Evolutionary conservation across 2,329 filamentous ascomycete species (phyloP).

Genomic region (Botrytis medusae): DNA sequence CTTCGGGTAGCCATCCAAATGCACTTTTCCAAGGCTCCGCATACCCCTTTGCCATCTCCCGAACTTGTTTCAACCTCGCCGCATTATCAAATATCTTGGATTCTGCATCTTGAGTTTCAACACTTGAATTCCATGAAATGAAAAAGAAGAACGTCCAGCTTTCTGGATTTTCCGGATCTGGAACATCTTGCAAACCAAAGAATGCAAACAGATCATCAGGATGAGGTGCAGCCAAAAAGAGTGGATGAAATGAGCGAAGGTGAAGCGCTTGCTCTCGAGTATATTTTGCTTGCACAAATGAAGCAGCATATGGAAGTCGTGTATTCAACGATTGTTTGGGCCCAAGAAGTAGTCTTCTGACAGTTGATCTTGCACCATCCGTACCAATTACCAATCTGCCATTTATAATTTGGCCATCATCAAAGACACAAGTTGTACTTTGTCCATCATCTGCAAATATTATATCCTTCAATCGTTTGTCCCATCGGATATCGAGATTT

Average conservation of each 20-base stretch:
- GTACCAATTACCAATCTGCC: conserved; percentile 41
- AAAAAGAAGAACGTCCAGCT: conserved; percentile 50
- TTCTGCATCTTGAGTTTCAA: conserved; percentile 45
- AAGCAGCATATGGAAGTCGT: conserved; percentile 46
- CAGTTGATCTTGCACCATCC: conserved; percentile 40
- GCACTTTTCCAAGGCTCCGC: conserved; percentile 48
- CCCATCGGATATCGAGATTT: conserved; percentile 42
- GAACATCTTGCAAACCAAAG: conserved; percentile 47
- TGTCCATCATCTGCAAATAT: conserved; percentile 34
- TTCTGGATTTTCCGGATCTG: conserved; percentile 42
- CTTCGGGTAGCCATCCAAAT: conserved; percentile 41
- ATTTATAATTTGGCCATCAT: conserved; percentile 37
- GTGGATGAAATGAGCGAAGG: conserved; percentile 46
- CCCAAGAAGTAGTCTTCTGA: conserved; percentile 39
- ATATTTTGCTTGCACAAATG: conserved; percentile 47
- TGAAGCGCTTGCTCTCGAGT: conserved; percentile 45
- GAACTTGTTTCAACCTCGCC: conserved; percentile 44
- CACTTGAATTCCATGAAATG: conserved; percentile 45
- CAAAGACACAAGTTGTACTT: conserved; percentile 39
- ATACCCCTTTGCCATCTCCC: conserved; percentile 42
- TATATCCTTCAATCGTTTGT: conserved; percentile 43
- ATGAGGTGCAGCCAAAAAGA: conserved; percentile 46
- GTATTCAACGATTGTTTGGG: conserved; percentile 39
- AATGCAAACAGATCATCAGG: conserved; percentile 47
- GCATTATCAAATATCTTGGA: conserved; percentile 39